Evolutionary conservation across 2,329 filamentous ascomycete species (phyloP).

Genomic region (Talaromyces sp.): DNA sequence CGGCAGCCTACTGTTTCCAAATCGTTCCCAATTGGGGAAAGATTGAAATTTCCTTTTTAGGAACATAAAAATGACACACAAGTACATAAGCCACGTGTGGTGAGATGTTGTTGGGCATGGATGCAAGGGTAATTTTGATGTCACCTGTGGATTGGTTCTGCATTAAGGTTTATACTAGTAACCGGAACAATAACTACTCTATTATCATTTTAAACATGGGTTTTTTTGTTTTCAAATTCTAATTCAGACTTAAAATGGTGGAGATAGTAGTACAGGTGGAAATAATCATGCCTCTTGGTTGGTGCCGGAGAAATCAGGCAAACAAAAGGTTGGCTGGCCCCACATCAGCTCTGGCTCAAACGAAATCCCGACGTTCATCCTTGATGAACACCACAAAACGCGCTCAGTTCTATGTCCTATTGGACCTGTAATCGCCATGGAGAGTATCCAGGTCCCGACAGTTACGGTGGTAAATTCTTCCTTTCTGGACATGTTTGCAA

Average conservation of each 20-base stretch:
- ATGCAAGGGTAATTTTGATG: not conserved
- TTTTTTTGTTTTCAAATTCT: not conserved
- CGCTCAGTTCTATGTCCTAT: not conserved
- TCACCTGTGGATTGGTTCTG: not conserved
- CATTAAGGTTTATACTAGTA: not conserved
- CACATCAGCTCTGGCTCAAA: not conserved
- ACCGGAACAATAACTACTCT: not conserved
- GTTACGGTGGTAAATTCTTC: constrained; percentile 29
- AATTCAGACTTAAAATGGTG: not conserved
- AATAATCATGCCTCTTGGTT: not conserved
- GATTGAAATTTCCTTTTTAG: too few species aligned
- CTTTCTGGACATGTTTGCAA: too few species aligned
- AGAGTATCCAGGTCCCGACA: constrained; percentile 24
- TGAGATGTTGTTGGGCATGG: not conserved
- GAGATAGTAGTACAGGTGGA: not conserved
- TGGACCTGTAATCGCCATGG: constrained; percentile 14
- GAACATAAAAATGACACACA: not conserved
- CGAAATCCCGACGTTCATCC: not conserved
- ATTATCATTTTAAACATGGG: not conserved
- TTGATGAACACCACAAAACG: not conserved
- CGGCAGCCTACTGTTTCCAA: too few species aligned
- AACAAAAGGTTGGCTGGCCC: not conserved
- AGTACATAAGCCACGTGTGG: not conserved
- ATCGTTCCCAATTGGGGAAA: too few species aligned
- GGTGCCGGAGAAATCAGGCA: not conserved